phyloP scores from a whole-genome alignment of 768 basidiomycete genomes.

The Hydnum rufescens region DNA sequence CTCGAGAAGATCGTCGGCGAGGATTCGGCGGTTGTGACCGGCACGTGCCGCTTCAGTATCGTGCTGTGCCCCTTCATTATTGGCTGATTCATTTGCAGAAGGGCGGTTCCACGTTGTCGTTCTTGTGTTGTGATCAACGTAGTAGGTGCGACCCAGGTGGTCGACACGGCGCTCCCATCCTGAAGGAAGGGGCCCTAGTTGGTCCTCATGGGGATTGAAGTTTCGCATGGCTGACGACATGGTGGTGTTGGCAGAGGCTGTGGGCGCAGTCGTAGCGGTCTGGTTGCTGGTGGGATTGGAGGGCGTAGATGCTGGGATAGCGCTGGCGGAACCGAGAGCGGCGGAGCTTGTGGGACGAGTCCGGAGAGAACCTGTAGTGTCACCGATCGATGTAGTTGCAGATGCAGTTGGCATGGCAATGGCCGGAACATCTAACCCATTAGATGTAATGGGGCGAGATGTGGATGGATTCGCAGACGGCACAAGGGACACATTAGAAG shows the following conservation, averaged over 20 bases:
- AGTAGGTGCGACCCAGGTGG: slow-evolving; percentile 88
- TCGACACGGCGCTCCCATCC: slow-evolving; percentile 98
- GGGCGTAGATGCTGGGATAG: slow-evolving; percentile 24
- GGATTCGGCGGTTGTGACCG: slow-evolving; percentile 64
- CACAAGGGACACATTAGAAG: slow-evolving; percentile 14
- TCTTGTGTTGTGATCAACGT: slow-evolving; percentile 96
- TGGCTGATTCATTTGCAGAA: slow-evolving; percentile 43
- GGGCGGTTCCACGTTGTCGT: slow-evolving; percentile 97
- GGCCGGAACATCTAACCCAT: slow-evolving; percentile 12
- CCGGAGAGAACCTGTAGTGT: background rate
- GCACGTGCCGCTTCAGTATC: slow-evolving; percentile 75
- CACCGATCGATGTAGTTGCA: background rate
- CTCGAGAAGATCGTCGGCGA: slow-evolving; percentile 75
- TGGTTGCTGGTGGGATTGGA: slow-evolving; percentile 51
- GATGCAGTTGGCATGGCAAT: background rate
- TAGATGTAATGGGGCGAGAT: slow-evolving; percentile 18
- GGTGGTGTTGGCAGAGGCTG: slow-evolving; percentile 2
- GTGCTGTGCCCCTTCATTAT: slow-evolving; percentile 32
- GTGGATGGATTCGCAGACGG: slow-evolving; percentile 31
- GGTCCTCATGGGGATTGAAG: slow-evolving; percentile 90
- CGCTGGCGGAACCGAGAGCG: background rate
- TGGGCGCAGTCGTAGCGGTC: slow-evolving; percentile 18
- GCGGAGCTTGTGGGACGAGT: background rate
- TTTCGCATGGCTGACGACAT: slow-evolving; percentile 34
- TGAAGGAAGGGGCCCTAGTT: slow-evolving; percentile 70